Evolutionary conservation across 2,329 filamentous ascomycete genomes (phyloP), one percentile per base, ranked within the genome.

Genomic region (Grosmannia huntii): DNA sequence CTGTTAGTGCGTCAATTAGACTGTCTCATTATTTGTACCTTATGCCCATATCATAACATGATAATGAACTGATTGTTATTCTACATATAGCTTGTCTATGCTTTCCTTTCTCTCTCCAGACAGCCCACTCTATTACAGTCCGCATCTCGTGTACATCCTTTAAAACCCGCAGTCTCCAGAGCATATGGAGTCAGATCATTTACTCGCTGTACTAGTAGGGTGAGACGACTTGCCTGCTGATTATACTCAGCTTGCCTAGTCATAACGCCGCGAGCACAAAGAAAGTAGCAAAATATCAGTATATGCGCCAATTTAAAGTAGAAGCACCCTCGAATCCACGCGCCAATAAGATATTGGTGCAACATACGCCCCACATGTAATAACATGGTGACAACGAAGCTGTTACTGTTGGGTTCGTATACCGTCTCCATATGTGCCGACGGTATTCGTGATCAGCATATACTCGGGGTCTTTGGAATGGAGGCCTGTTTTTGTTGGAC

Each of bases 401-500:
- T 21, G 2, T 9, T 21, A 11, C 21, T 23, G 21, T 12, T 25
- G 21, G 25, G 16, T 23, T 49, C 46, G 46, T 25, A 49, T 27
- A 19, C 46, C 21, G 25, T 19, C 46, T 49, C 46, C 41, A 44
- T n/a, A 44, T 19, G 41, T n/a, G 16, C 19, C 41, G 41, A 44
- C 41, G 19, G 6, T 5, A 44, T 44, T 9, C 41, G 19, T n/a
- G 19, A 7, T 28, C 25, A 58, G 14, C 72, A 72, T 53, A 75
- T 71, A 56, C 69, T 67, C 21, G 70, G 65, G 19, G 70, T 67
- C 57, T 69, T 66, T 9, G 66, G 66, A 16, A 65, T 63, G 46
- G 64, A 56, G 44, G 67, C 66, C 59, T 64, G 65, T 56, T 63
- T 60, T 60, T 62, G 63, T 54, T 71, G 72, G 16, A 76, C 78